Conservation (phyloP, 2,329 filamentous ascomycete species). For the Rhynchosporium secalis region DNA sequence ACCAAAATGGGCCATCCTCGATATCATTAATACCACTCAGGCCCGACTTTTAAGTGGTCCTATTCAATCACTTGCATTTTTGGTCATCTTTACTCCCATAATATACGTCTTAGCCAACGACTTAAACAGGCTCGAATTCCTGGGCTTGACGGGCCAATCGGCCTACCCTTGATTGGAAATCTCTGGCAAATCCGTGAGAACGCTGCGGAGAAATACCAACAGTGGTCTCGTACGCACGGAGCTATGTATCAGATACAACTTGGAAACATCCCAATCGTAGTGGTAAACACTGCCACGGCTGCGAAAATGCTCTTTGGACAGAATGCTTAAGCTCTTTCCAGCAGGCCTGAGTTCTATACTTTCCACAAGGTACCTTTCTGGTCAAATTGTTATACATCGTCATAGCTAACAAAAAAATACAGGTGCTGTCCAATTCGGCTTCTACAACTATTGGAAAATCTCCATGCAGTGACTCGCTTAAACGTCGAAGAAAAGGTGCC, state of each 20-base stretch:
- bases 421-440: conserved; percentile 64
- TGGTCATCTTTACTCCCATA: conserved; percentile 20
- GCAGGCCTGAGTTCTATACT: conserved; percentile 58
- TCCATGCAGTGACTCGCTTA: conserved; percentile 64
- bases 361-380: conserved; percentile 53
- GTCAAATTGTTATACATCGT: neutral
- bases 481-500: conserved; percentile 63
- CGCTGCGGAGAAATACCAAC: conserved; percentile 56
- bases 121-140: conserved; percentile 31
- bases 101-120: conserved; percentile 32
- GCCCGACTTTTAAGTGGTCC: conserved; percentile 19
- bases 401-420: conserved; percentile 1
- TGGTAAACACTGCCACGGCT: conserved; percentile 55
- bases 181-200: conserved; percentile 55
- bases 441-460: conserved; percentile 69
- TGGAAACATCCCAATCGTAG: conserved; percentile 56
- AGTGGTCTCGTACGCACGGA: conserved; percentile 52
- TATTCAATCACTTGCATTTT: conserved; percentile 15
- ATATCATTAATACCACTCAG: conserved; percentile 18
- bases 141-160: conserved; percentile 49
- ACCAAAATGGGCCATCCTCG: conserved; percentile 27
- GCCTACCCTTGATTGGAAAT: conserved; percentile 56
- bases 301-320: conserved; percentile 53
- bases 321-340: conserved; percentile 55
- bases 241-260: conserved; percentile 58